Percentiles rank a stretch among this genome's conserved stretches.
phyloP scores from a whole-genome alignment of 495 filamentous ascomycete species.

The Penicillium pulvis region DNA sequence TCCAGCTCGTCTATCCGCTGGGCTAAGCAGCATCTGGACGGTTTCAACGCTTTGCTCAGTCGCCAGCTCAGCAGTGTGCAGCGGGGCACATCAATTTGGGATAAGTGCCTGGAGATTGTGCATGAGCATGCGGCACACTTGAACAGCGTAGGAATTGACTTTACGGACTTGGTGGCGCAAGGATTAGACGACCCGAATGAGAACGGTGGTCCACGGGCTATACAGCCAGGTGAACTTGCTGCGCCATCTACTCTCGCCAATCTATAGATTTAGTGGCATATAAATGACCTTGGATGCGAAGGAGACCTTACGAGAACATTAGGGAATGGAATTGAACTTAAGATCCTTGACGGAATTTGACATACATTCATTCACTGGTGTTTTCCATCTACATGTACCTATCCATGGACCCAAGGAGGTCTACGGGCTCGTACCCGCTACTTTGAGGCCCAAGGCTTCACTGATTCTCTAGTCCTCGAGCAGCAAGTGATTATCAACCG shows the following conservation, averaged over 20 bases:
- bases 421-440: too few relatives aligned
- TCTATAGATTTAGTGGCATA: not conserved
- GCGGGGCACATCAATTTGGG: conserved; percentile 68
- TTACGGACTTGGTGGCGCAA: conserved; percentile 66
- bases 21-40: conserved; percentile 90
- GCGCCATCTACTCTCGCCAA: conserved; percentile 1
- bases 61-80: conserved; percentile 83
- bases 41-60: conserved; percentile 79
- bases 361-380: too few relatives aligned
- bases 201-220: conserved; percentile 16
- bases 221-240: conserved; percentile 28
- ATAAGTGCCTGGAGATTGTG: conserved; percentile 80
- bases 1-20: conserved; percentile 93
- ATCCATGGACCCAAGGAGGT: too few relatives aligned
- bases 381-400: too few relatives aligned
- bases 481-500: too few relatives aligned
- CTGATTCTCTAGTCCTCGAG: too few relatives aligned
- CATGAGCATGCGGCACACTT: conserved; percentile 78
- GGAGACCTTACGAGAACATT: not conserved
- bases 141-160: conserved; percentile 86
- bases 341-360: not conserved
- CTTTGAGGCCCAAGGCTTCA: too few relatives aligned
- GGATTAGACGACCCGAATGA: conserved; percentile 39
- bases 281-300: not conserved
- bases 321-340: not conserved